phyloP scores from a whole-genome alignment of 2,329 filamentous ascomycete species.

The Exophiala phaeomuriformis region DNA sequence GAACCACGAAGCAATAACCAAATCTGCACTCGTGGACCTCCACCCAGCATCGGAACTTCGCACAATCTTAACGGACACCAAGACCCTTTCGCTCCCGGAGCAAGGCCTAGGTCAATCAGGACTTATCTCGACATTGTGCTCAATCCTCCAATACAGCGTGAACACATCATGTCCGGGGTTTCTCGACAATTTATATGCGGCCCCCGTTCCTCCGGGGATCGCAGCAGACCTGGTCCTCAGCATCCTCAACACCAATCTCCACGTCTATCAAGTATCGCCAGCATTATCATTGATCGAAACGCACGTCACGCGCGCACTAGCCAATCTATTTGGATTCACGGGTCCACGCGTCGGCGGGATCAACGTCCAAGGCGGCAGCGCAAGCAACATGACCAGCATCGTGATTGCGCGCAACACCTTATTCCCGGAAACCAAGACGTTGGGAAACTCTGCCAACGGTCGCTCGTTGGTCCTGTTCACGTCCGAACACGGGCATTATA shows the following conservation, averaged over 20 bases:
- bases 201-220: slow-evolving; percentile 79
- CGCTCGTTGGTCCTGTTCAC: slow-evolving; percentile 75
- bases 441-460: slow-evolving; percentile 53
- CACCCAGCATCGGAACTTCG: slow-evolving; percentile 42
- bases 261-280: slow-evolving; percentile 90
- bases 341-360: slow-evolving; percentile 65
- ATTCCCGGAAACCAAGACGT: slow-evolving; percentile 67
- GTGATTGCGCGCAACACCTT: slow-evolving; percentile 81
- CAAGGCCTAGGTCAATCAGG: slow-evolving; percentile 62
- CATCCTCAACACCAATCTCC: slow-evolving; percentile 84
- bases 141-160: slow-evolving; percentile 75
- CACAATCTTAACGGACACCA: slow-evolving; percentile 35
- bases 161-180: slow-evolving; percentile 99
- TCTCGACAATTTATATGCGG: slow-evolving; percentile 89
- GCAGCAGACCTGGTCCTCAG: slow-evolving; percentile 77
- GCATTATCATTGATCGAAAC: slow-evolving; percentile 85
- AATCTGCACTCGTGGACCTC: slow-evolving; percentile 56
- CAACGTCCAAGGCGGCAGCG: slow-evolving; percentile 69
- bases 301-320: slow-evolving; percentile 64
- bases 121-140: slow-evolving; percentile 61
- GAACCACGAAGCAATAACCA: slow-evolving; percentile 41
- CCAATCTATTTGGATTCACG: slow-evolving; percentile 66
- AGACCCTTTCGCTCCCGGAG: slow-evolving; percentile 45
- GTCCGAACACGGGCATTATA: slow-evolving; percentile 85
- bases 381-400: slow-evolving; percentile 77